phyloP scores from a whole-genome alignment of 1,284 basidiomycete species.

The Apiotrichum laibachii region DNA sequence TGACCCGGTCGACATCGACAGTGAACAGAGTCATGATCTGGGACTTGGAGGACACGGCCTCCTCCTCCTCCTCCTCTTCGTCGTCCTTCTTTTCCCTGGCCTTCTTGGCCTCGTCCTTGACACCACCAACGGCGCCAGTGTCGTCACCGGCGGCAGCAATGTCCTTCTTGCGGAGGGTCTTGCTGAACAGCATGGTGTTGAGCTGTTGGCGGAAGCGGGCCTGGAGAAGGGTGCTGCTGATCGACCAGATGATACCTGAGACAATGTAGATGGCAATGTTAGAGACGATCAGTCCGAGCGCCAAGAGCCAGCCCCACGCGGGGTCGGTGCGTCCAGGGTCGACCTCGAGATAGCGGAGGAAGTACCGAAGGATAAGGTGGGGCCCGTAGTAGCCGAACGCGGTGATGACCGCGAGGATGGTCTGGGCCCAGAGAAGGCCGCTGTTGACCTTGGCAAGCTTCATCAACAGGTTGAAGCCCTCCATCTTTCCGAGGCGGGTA shows the following conservation, averaged over 20 bases:
- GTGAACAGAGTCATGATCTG: slow-evolving; percentile 72
- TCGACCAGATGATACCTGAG: slow-evolving; percentile 47
- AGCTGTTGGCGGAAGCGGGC: slow-evolving; percentile 70
- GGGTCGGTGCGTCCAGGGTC: slow-evolving; percentile 55
- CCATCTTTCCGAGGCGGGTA: slow-evolving; percentile 31
- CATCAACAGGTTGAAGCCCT: slow-evolving; percentile 47
- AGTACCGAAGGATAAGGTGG: slow-evolving; percentile 67
- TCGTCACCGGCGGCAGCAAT: slow-evolving; percentile 56
- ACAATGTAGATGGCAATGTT: slow-evolving; percentile 60
- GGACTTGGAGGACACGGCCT: slow-evolving; percentile 80
- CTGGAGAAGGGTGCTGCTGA: slow-evolving; percentile 44
- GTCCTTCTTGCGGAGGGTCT: slow-evolving; percentile 85
- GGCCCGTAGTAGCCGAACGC: slow-evolving; percentile 74
- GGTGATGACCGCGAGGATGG: slow-evolving; percentile 60
- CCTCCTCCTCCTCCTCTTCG: slow-evolving; percentile 60
- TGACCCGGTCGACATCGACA: slow-evolving; percentile 83
- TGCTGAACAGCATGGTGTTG: slow-evolving; percentile 80
- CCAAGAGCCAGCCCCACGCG: slow-evolving; percentile 54
- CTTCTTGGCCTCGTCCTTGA: slow-evolving; percentile 36
- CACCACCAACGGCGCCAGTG: slow-evolving; percentile 26
- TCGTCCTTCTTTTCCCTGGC: slow-evolving; percentile 36
- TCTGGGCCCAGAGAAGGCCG: slow-evolving; percentile 49
- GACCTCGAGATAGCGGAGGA: slow-evolving; percentile 70
- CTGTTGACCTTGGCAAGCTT: slow-evolving; percentile 49
- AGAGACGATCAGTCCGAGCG: slow-evolving; percentile 62